phyloP scores from a whole-genome alignment of 1,284 basidiomycete genomes.

The Schizophyllum commune region DNA sequence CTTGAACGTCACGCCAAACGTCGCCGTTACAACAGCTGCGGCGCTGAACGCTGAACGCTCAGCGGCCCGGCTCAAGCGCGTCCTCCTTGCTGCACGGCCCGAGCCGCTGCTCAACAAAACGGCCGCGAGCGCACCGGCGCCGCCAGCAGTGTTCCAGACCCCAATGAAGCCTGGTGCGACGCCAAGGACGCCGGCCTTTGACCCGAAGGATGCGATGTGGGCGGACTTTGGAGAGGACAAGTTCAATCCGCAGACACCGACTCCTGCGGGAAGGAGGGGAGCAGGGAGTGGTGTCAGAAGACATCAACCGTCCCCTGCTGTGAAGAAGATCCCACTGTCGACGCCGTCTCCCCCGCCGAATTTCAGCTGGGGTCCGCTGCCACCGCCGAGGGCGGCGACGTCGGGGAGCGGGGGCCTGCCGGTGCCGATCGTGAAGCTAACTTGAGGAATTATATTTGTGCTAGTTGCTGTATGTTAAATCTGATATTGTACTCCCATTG shows the following conservation, averaged over 20 bases:
- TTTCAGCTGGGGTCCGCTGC: conserved; percentile 63
- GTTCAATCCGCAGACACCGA: conserved; percentile 21
- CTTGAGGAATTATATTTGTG: not conserved
- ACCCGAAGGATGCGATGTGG: conserved; percentile 9
- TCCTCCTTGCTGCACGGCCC: conserved; percentile 50
- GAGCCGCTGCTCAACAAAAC: conserved; percentile 60
- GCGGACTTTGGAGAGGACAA: conserved; percentile 27
- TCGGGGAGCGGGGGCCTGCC: not conserved
- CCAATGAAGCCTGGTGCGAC: conserved; percentile 19
- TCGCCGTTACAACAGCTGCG: conserved; percentile 66
- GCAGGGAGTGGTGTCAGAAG: conserved; percentile 26
- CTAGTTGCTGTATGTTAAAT: too few relatives aligned
- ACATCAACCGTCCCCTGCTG: conserved; percentile 33
- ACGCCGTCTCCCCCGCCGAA: conserved; percentile 26
- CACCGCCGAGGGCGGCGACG: conserved; percentile 14
- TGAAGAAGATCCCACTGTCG: conserved; percentile 14
- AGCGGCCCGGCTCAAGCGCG: conserved; percentile 60
- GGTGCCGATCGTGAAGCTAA: not conserved
- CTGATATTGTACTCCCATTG: too few relatives aligned
- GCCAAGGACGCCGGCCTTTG: conserved; percentile 8
- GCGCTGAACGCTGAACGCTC: conserved; percentile 73
- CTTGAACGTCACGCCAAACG: conserved; percentile 46
- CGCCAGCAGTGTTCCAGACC: conserved; percentile 34
- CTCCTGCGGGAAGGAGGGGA: conserved; percentile 23
- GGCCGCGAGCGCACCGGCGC: conserved; percentile 31